Conservation (phyloP, 2,329 filamentous ascomycete genomes). For the Teratosphaeria pseudoeucalypti region DNA sequence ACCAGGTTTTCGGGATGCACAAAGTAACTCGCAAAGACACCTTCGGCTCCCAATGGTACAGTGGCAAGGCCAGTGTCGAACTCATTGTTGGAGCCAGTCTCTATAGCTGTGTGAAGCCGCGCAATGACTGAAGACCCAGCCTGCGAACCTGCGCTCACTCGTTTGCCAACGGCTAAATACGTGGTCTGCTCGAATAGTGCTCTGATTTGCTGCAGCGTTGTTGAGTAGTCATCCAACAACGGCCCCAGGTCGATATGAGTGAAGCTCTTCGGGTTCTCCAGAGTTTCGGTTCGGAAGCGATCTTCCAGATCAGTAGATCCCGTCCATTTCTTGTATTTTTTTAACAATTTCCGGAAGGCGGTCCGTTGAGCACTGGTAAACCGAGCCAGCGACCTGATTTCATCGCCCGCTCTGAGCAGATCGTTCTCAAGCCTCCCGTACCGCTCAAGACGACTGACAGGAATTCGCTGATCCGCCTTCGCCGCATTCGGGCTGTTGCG, state of each 20-base stretch:
- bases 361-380: constrained; percentile 65
- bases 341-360: constrained; percentile 72
- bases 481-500: constrained; percentile 9
- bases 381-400: constrained; percentile 58
- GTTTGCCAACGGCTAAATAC: constrained; percentile 5
- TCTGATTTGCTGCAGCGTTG: constrained; percentile 35
- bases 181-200: constrained; percentile 30
- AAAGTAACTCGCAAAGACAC: constrained; percentile 42
- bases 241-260: constrained; percentile 54
- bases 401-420: constrained; percentile 52
- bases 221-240: constrained; percentile 39
- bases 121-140: constrained; percentile 19
- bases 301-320: constrained; percentile 54
- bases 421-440: constrained; percentile 43
- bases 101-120: constrained; percentile 30
- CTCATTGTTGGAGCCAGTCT: constrained; percentile 32
- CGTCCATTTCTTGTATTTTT: constrained; percentile 86
- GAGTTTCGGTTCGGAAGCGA: constrained; percentile 57
- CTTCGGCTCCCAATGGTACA: constrained; percentile 35
- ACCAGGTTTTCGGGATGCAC: constrained; percentile 45
- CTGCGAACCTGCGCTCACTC: neutral
- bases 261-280: constrained; percentile 60
- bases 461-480: constrained; percentile 24
- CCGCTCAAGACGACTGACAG: constrained; percentile 37
- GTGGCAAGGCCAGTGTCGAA: constrained; percentile 42